Evolutionary conservation across 2,329 filamentous ascomycete genomes (phyloP).

Genomic region (Phialemonium atrogriseum): DNA sequence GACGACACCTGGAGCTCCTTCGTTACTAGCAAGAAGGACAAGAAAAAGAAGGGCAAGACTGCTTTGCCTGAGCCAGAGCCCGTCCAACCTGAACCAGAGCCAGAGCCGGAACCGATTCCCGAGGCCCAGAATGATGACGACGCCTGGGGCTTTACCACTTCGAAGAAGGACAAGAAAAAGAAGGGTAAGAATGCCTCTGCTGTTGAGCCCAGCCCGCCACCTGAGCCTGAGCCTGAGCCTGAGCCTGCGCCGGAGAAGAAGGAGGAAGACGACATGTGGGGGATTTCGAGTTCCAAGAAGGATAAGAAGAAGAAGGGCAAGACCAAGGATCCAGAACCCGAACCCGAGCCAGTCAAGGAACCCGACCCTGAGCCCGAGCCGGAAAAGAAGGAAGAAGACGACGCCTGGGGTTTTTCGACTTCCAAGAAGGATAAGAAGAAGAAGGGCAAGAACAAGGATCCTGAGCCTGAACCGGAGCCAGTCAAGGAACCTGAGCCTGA

Average conservation of each 20-base stretch:
- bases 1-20: conserved; percentile 4
- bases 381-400: conserved; percentile 11
- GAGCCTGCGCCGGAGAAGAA: conserved; percentile 12
- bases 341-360: conserved; percentile 32
- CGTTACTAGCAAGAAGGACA: conserved; percentile 17
- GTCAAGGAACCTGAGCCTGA: conserved; percentile 14
- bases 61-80: neutral
- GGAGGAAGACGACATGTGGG: conserved; percentile 17
- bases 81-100: conserved; percentile 12
- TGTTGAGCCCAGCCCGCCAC: no score
- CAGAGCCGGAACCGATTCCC: conserved; percentile 17
- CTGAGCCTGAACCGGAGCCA: neutral
- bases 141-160: conserved; percentile 18
- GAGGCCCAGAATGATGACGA: conserved; percentile 21
- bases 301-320: conserved; percentile 18
- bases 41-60: conserved; percentile 27
- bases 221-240: conserved; percentile 5
- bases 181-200: conserved; percentile 8
- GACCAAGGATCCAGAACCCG: conserved; percentile 15
- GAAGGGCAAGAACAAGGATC: conserved; percentile 6
- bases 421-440: conserved; percentile 16
- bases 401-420: conserved; percentile 5
- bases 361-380: conserved; percentile 14
- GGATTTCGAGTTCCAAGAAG: conserved; percentile 14
- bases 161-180: conserved; percentile 15